Conservation (phyloP, 1,139 yeast species). For the Entelexis sorbosivorans region DNA sequence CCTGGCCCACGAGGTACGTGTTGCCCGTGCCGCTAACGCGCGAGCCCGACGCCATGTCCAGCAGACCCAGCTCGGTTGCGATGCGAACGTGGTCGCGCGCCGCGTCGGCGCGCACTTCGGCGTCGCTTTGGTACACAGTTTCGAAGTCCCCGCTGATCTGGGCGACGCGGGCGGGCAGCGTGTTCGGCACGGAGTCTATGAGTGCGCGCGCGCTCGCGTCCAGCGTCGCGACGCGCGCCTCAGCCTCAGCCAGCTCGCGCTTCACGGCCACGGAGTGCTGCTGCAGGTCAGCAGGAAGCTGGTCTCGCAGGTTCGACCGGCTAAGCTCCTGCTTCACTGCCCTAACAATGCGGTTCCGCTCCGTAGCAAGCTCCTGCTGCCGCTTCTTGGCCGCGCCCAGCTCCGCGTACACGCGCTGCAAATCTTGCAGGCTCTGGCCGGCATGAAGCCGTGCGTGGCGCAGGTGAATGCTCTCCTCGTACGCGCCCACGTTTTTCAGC, state of each 20-base stretch:
- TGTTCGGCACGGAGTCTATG: conserved; percentile 58
- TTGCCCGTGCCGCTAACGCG: conserved; percentile 76
- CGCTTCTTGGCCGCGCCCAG: conserved; percentile 23
- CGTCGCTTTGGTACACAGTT: conserved; percentile 25
- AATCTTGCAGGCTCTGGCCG: conserved; percentile 31
- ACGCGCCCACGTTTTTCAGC: conserved; percentile 33
- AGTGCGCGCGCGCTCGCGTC: conserved; percentile 30
- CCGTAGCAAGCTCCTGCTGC: conserved; percentile 26
- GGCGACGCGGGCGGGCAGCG: conserved; percentile 38
- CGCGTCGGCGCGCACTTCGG: not conserved
- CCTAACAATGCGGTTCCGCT: conserved; percentile 26
- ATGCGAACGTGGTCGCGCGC: conserved; percentile 56
- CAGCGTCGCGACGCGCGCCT: conserved; percentile 20
- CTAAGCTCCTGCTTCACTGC: conserved; percentile 13
- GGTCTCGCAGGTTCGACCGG: conserved; percentile 10
- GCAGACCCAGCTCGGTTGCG: conserved; percentile 47
- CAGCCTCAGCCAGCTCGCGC: conserved; percentile 32
- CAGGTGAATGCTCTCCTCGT: conserved; percentile 39
- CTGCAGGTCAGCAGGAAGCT: conserved; percentile 26
- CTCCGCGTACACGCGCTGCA: conserved; percentile 27
- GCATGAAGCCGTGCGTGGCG: conserved; percentile 35
- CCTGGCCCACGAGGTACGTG: conserved; percentile 77
- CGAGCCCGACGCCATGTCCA: conserved; percentile 66
- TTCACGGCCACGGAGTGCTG: conserved; percentile 34
- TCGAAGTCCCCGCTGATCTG: conserved; percentile 24